phyloP scores from a whole-genome alignment of 2,329 filamentous ascomycete genomes.

The Davidsoniella virescens region DNA sequence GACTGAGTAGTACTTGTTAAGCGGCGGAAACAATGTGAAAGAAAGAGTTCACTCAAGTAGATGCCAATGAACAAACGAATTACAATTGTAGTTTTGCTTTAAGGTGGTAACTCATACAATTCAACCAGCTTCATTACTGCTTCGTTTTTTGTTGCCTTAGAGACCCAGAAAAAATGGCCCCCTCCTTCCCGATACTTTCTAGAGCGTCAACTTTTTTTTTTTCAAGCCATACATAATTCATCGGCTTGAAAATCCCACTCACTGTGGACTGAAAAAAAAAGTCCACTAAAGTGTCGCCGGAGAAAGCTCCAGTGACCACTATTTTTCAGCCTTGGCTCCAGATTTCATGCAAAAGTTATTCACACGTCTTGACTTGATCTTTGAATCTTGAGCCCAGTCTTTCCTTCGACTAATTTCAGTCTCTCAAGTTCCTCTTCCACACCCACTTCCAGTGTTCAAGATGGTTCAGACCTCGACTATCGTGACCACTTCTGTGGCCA shows the following conservation, averaged over 20 bases:
- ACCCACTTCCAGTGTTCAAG: constrained; percentile 11
- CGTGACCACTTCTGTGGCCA: constrained; percentile 45
- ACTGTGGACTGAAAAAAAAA: not conserved
- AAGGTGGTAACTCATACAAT: too few relatives aligned
- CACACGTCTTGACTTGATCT: not conserved
- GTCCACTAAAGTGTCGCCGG: not conserved
- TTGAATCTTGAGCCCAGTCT: not conserved
- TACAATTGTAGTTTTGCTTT: too few relatives aligned
- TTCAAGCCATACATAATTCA: too few relatives aligned
- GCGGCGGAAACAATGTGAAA: too few relatives aligned
- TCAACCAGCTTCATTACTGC: too few relatives aligned
- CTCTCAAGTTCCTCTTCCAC: not conserved
- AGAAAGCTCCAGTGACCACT: not conserved
- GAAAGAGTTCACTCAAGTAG: too few relatives aligned
- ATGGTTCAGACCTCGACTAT: constrained; percentile 37
- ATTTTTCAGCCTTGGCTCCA: constrained; percentile 5
- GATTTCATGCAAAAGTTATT: not conserved
- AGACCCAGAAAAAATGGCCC: too few relatives aligned
- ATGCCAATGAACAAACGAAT: too few relatives aligned
- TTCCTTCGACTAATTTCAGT: not conserved
- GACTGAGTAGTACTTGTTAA: too few relatives aligned
- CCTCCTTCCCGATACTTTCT: not conserved
- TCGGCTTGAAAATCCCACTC: too few relatives aligned
- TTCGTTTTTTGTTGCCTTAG: too few relatives aligned
- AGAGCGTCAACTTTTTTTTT: not conserved